Evolutionary conservation across 768 basidiomycete species (phyloP).

Genomic region (Hericium coralloides): DNA sequence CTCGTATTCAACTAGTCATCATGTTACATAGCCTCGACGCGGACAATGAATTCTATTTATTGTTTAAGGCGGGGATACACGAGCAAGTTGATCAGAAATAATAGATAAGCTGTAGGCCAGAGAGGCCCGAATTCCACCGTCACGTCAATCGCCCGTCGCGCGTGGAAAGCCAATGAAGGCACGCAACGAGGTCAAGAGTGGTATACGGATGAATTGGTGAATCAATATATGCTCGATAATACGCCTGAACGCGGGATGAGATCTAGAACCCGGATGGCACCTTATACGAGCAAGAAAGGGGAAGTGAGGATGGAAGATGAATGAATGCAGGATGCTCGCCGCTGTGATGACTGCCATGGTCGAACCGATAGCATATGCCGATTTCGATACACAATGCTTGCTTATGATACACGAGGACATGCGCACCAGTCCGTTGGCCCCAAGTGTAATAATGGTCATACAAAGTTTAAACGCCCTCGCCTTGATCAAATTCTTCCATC

Average conservation of each 20-base stretch:
- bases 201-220: background rate
- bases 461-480: slow-evolving; percentile 28
- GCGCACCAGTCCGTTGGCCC: background rate
- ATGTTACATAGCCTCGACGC: background rate
- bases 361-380: too few species aligned
- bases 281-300: slow-evolving; percentile 54
- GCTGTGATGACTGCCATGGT: too few species aligned
- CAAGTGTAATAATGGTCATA: background rate
- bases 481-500: slow-evolving; percentile 54
- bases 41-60: background rate
- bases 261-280: slow-evolving; percentile 59
- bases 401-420: too few species aligned
- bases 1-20: slow-evolving; percentile 7
- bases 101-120: background rate
- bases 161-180: too few species aligned
- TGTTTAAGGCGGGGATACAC: background rate
- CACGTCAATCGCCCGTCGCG: background rate
- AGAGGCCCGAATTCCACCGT: background rate
- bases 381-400: too few species aligned
- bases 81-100: background rate
- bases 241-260: slow-evolving; percentile 56
- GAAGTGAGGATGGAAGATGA: background rate
- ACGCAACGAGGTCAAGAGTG: too few species aligned
- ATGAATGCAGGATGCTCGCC: background rate
- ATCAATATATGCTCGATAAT: slow-evolving; percentile 64